Base-by-base conservation (phyloP, 805 yeast species). In the Yamadazyma kitorensis region DNA sequence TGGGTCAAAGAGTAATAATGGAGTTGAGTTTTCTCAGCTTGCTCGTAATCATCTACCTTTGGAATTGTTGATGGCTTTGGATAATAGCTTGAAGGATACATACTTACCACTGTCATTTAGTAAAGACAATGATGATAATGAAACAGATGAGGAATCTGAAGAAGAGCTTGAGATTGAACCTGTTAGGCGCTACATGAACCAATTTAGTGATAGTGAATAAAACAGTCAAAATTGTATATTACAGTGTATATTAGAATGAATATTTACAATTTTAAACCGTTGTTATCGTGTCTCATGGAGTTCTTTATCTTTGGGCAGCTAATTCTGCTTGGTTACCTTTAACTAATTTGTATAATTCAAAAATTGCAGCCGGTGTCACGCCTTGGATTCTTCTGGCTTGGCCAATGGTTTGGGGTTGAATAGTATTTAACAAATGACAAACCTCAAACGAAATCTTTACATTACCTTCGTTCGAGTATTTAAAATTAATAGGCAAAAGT, bases 371-470 rank as follows among this genome's bases (percentile, higher is more conserved):
- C 0, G 98, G 96, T 0, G 98, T 91, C 2, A 93, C 80, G 1
- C 98, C 98, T 51, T 93, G 95, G 9, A 91, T 83, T 47, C 98
- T 70, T 54, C 95, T 73, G 0, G 98, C 98, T 55, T 93, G 98
- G 0, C 98, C 98, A 28, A 93, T 77, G 0, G 97, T 93, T 34
- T 77, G 76, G 0, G 98, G 98, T 41, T 85, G 82, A 11, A 86
- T 78, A 8, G 72, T 69, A 48, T 86, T 85, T 35, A 93, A 64
- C 8, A 84, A 60, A 12, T 65, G 68, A 37, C 83, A 75, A 18
- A 80, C 89, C 52, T 91, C 97, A 17, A 75, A 69, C 2, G 95
- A 84, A n/a, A 91, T 59, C 37, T 64, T 66, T 24, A 64, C 34
- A 17, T 47, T 56, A 0, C 86, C 76, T 12, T 76, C 70, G 10